Evolutionary conservation across 140 eudicot species (phyloP).

Genomic region (Cichorium intybus): DNA sequence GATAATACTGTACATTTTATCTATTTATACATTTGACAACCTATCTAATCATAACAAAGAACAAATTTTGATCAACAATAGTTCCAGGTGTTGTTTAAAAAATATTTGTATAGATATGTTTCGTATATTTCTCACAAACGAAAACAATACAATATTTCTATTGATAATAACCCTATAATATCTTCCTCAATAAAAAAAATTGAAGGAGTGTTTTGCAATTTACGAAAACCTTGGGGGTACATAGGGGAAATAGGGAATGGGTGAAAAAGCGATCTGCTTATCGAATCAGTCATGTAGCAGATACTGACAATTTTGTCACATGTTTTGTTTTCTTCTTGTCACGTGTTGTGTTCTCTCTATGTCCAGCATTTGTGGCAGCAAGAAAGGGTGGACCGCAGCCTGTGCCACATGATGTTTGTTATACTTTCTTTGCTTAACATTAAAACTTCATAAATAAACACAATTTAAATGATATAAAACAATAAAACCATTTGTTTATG

Average conservation of each 20-base stretch:
- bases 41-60: too few species aligned
- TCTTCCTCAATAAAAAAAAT: too few species aligned
- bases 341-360: constrained; percentile 17
- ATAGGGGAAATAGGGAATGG: background rate
- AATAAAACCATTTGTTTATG: too few species aligned
- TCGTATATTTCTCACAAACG: too few species aligned
- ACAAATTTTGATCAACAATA: too few species aligned
- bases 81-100: too few species aligned
- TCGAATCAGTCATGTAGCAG: constrained; percentile 24
- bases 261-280: constrained; percentile 25
- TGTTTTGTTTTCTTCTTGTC: constrained; percentile 17
- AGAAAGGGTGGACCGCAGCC: background rate
- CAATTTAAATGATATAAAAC: too few species aligned
- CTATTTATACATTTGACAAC: too few species aligned
- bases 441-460: background rate
- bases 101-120: too few species aligned
- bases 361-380: constrained; percentile 4
- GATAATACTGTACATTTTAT: background rate
- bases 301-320: constrained; percentile 29
- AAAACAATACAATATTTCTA: too few species aligned
- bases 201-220: constrained; percentile 5
- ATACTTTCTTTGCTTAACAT: background rate
- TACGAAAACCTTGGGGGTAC: background rate
- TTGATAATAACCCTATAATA: too few species aligned
- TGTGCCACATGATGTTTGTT: background rate